Evolutionary conservation across 2,329 filamentous ascomycete genomes (phyloP), one percentile per base, ranked within the genome.

Genomic region (Ramularia collo-cygni): DNA sequence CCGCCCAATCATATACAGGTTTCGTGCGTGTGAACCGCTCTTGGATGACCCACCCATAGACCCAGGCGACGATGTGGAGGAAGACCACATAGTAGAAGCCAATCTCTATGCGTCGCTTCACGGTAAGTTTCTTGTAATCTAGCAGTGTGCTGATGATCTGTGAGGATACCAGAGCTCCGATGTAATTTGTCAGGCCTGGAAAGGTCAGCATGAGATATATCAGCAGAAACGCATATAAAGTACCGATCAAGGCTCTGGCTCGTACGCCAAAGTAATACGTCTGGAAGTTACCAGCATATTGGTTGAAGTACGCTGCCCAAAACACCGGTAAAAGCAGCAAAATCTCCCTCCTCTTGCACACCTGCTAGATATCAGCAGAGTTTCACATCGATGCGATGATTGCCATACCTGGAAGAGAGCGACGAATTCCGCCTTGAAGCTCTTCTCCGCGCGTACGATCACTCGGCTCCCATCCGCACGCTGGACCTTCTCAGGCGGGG

Each of bases 241-340:
- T 24, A 24, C 21, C 68, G 12, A 71, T 71, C 2, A 72, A 50
- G 1, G 68, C 68, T 15, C 69, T 65, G 1, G 68, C 67, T 3
- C 69, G 61, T 3, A 72, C 63, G 16, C 64, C 64, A 21, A 69
- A 69, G 43, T 69, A 69, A 44, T 68, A 73, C 0, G 34, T 41
- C 38, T 72, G 64, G 46, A 74, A 75, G 48, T 73, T 71, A 35
- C 68, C 64, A 19, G 41, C 59, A 41, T 68, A 69, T 40, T 68
- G 63, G 35, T 68, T 69, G 50, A 69, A 69, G 43, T 67, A 68
- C 0, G 62, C 61, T 0, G 65, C 64, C 61, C 66, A 69, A 51
- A 69, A 69, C 8, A 69, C 50, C 1, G 66, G 67, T 3, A 69
- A 50, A 1, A 70, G 51, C 6, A 70, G 51, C 14, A 69, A 55